phyloP scores from a whole-genome alignment of 305 asterid species.

The Nicotiana rustica region DNA sequence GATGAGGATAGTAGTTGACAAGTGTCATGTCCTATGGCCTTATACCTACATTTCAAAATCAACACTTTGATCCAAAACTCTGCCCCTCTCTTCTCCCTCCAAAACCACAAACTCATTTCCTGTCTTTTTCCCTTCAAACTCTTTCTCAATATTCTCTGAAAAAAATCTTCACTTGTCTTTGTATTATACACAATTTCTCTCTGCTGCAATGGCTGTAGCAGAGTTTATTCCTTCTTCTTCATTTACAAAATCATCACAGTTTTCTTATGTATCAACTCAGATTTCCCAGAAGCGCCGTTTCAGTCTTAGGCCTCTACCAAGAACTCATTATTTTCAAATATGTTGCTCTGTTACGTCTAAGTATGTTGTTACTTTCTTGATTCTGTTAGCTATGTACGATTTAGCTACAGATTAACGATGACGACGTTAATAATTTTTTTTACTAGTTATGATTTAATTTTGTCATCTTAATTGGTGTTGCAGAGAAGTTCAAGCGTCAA shows the following conservation, averaged over 20 bases:
- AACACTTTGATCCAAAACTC: not conserved
- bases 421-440: conserved; percentile 18
- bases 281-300: conserved; percentile 51
- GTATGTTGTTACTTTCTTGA: conserved; percentile 41
- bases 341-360: conserved; percentile 82
- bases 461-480: conserved; percentile 16
- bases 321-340: conserved; percentile 51
- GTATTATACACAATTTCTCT: conserved; percentile 26
- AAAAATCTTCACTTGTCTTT: not conserved
- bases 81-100: conserved; percentile 33
- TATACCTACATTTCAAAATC: conserved; percentile 53
- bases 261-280: conserved; percentile 57
- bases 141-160: not conserved
- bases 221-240: conserved; percentile 48
- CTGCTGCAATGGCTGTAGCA: conserved; percentile 71
- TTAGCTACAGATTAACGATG: too few relatives aligned
- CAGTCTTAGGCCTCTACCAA: conserved; percentile 45
- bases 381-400: too few relatives aligned
- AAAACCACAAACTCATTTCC: conserved; percentile 37
- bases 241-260: conserved; percentile 49
- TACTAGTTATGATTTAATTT: not conserved
- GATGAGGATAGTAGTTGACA: conserved; percentile 59
- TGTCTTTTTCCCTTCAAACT: not conserved
- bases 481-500: conserved; percentile 83
- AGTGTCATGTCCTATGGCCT: conserved; percentile 72